Evolutionary conservation across 2,329 filamentous ascomycete species (phyloP).

Genomic region (Epichloe coenophiala): DNA sequence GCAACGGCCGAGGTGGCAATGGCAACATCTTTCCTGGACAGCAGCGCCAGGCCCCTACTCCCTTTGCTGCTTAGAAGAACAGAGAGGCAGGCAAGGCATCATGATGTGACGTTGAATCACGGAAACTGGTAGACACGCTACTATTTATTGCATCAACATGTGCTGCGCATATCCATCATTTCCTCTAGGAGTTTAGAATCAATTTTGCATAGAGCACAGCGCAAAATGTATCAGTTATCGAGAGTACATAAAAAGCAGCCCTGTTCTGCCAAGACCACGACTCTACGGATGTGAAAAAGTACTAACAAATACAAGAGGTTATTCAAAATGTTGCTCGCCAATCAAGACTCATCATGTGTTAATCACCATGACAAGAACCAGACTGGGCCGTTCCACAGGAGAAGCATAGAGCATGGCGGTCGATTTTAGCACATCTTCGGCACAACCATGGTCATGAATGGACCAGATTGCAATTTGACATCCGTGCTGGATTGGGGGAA

Average conservation of each 20-base stretch:
- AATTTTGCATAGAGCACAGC: not conserved
- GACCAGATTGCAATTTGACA: conserved; percentile 99
- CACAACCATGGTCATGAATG: conserved; percentile 80
- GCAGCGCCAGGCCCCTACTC: too few relatives aligned
- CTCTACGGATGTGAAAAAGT: not conserved
- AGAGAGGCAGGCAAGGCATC: too few relatives aligned
- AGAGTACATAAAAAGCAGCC: not conserved
- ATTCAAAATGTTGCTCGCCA: conserved; percentile 16
- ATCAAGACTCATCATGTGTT: conserved; percentile 3
- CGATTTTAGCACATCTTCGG: conserved; percentile 97
- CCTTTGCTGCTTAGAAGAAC: too few relatives aligned
- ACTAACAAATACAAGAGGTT: not conserved
- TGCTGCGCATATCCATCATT: not conserved
- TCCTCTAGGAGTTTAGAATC: not conserved
- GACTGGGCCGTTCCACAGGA: conserved; percentile 8
- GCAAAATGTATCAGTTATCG: not conserved
- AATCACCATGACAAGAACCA: not conserved
- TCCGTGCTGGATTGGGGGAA: conserved; percentile 57
- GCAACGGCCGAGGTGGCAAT: not conserved
- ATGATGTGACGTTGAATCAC: too few relatives aligned
- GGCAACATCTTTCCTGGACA: not conserved
- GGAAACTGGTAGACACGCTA: not conserved
- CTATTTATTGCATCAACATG: not conserved
- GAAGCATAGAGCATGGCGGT: conserved; percentile 22
- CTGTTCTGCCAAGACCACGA: not conserved